These are phyloP conservation scores for Glonium stellatum DNA, from an alignment of 495 filamentous ascomycete species.

Conservation along the genomic window DNA sequence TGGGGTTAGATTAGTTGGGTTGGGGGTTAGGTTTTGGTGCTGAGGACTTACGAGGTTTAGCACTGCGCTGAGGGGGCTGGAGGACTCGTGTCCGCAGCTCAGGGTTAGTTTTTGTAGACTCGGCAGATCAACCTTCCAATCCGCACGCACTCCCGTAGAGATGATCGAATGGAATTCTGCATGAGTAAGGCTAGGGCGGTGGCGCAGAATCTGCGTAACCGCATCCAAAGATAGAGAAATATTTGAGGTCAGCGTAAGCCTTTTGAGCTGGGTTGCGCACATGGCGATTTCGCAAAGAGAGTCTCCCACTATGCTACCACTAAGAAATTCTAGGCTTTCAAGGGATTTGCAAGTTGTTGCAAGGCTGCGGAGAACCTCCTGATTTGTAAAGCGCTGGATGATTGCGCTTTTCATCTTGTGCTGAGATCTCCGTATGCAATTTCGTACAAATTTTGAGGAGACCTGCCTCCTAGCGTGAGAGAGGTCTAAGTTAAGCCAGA, in stretches of 20 bases:
- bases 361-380: slow-evolving; percentile 27
- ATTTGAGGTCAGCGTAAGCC: slow-evolving; percentile 37
- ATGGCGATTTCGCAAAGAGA: slow-evolving; percentile 23
- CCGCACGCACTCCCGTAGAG: not conserved
- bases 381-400: slow-evolving; percentile 37
- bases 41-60: not conserved
- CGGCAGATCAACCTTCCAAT: slow-evolving; percentile 16
- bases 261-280: slow-evolving; percentile 36
- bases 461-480: slow-evolving; percentile 40
- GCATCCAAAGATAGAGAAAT: slow-evolving; percentile 34
- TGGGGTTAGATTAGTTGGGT: not conserved
- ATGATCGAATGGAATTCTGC: slow-evolving; percentile 33
- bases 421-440: slow-evolving; percentile 37
- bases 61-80: not conserved
- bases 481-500: slow-evolving; percentile 51
- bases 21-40: not conserved
- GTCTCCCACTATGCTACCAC: slow-evolving; percentile 9
- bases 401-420: slow-evolving; percentile 39
- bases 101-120: slow-evolving; percentile 9
- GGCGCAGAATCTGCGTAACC: slow-evolving; percentile 36
- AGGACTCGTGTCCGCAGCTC: not conserved
- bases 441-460: slow-evolving; percentile 36
- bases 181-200: slow-evolving; percentile 40
- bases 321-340: slow-evolving; percentile 19
- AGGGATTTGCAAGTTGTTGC: slow-evolving; percentile 26